Percentiles rank a stretch among this genome's conserved stretches.
These are phyloP conservation scores for Penicillium sclerotigenum DNA, from an alignment of 2,329 filamentous ascomycete genomes.

Conservation along the genomic window DNA sequence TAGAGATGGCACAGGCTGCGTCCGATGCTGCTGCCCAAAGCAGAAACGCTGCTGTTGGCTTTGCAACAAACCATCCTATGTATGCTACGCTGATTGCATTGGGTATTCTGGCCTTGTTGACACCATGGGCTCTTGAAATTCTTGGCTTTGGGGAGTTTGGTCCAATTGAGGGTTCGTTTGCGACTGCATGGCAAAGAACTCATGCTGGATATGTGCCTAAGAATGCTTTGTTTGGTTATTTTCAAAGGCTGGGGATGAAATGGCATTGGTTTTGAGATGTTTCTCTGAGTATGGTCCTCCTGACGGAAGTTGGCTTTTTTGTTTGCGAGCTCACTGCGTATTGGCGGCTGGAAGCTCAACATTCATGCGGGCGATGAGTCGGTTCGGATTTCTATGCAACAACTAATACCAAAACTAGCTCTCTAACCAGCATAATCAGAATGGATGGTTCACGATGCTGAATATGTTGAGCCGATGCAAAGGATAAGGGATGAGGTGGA, in stretches of 20 bases:
- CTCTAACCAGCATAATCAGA: neutral
- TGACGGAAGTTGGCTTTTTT: neutral
- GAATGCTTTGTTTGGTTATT: slow-evolving; percentile 42
- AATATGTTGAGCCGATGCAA: neutral
- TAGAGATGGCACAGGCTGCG: neutral
- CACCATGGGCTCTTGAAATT: slow-evolving; percentile 26
- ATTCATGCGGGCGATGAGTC: neutral
- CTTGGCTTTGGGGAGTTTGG: slow-evolving; percentile 30
- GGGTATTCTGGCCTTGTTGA: slow-evolving; percentile 22
- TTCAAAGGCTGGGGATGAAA: slow-evolving; percentile 45
- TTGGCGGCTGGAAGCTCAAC: neutral
- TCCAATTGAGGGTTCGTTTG: slow-evolving; percentile 34
- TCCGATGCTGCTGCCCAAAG: neutral
- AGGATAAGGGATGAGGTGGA: neutral
- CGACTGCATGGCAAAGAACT: slow-evolving; percentile 39
- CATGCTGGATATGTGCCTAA: slow-evolving; percentile 27
- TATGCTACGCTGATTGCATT: neutral
- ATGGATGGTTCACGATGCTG: neutral
- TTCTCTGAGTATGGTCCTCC: neutral
- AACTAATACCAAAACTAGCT: neutral
- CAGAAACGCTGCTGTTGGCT: neutral
- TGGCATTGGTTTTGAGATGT: slow-evolving; percentile 12
- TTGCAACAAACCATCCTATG: neutral
- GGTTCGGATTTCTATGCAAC: neutral
- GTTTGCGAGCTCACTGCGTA: neutral